Conservation (phyloP, 192 early-diverging fungal genomes). For the Backusella australiensis region DNA sequence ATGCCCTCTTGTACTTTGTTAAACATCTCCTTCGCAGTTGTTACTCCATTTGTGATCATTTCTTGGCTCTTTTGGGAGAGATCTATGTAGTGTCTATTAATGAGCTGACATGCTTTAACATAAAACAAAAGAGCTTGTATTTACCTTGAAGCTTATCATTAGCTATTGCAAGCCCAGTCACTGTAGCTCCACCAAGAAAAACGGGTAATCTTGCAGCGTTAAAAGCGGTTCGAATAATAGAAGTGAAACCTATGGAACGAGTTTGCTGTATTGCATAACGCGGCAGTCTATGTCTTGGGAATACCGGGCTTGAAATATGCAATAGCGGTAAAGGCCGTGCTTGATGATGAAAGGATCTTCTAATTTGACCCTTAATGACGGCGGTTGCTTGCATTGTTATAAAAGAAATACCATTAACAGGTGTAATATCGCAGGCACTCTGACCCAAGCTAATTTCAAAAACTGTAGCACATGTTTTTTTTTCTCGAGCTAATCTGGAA, state of each 20-base stretch:
- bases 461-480: background rate
- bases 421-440: background rate
- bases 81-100: background rate
- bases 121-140: background rate
- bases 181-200: slow-evolving; percentile 53
- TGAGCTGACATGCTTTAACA: background rate
- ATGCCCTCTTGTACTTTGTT: slow-evolving; percentile 34
- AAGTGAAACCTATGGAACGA: slow-evolving; percentile 25
- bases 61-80: background rate
- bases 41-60: slow-evolving; percentile 14
- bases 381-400: background rate
- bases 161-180: slow-evolving; percentile 57
- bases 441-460: background rate
- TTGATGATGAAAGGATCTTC: background rate
- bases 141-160: slow-evolving; percentile 62
- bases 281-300: background rate
- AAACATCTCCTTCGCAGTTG: slow-evolving; percentile 37
- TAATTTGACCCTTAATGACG: background rate
- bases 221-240: slow-evolving; percentile 42
- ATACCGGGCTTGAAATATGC: background rate
- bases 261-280: slow-evolving; percentile 9
- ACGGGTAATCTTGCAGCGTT: slow-evolving; percentile 56
- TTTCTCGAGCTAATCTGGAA: background rate
- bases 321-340: background rate
- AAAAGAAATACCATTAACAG: background rate